Base-by-base conservation (phyloP, 2,329 filamentous ascomycete genomes). In the Claviceps cyperi region DNA sequence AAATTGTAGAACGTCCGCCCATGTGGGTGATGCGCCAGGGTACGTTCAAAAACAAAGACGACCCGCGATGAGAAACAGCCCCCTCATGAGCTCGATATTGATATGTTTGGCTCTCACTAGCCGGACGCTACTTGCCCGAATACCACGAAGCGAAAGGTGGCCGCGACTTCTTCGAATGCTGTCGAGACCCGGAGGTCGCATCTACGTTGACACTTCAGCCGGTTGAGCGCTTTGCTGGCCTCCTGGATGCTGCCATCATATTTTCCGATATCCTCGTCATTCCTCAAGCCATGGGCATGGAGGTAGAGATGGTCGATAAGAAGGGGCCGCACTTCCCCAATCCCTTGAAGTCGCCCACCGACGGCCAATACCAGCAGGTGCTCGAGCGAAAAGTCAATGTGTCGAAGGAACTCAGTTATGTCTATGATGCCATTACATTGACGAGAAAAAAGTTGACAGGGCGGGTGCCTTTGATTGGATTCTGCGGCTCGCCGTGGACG, bases 21-120 rank as follows among this genome's bases (percentile, higher is more conserved):
- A 87, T 94, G 74, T 98, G 92, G 92, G 89, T 98, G 65, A 98
- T 98, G 92, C 86, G 92, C 69, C 92, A 98, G 81, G 89, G 89
- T 91, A 74, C 66, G 67, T 54, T 19, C 5, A 15, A 49, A 11
- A 21, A 4, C 15, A 40, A 15, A 15, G 43, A 38, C 13, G 32
- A 36, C 17, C 24, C 32, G 37, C 38, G 15, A 40, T 19, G 38
- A 9, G n/a, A 32, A 32, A 9, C 28, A 32, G 28, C 28, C 28
- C 9, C 28, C 2, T 7, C 9, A 11, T 32, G 28, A 32, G 28
- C 28, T 32, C 28, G 9, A 32, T 32, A 11, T 32, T 32, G 28
- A 32, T 32, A 32, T 11, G 9, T 4, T 32, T 32, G 28, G 28
- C 28, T 32, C 28, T 32, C 40, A 51, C 50, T 57, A 95, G 92